Base-by-base conservation (phyloP, 805 yeast genomes). In the Nakazawaea ambrosiae region DNA sequence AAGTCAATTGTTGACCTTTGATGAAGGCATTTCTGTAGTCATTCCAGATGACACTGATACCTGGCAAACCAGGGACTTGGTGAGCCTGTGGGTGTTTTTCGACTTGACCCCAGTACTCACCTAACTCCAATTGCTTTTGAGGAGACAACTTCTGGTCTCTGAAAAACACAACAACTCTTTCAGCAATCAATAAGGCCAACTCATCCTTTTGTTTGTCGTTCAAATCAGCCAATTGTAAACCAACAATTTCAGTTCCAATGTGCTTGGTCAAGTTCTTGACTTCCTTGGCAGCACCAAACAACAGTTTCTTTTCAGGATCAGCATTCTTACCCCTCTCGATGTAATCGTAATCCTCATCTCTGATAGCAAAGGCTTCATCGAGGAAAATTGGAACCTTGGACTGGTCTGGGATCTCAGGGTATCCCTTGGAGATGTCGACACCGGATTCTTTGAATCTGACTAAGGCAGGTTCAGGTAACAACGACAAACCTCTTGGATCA, bases 211-310 rank as follows among this genome's bases (percentile, higher is more conserved):
- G 71, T 47, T 55, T 39, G 40, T 65, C 62, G 31, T 49, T 57
- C 40, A 67, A 50, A 22, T 66, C 68, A 4, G 54, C 51, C 28
- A 70, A 50, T 48, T 70, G 71, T 28, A 70, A 50, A n/a, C 75
- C 75, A 32, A 63, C 60, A 39, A 70, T 58, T 43, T 69, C 75
- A n/a, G 75, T 70, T 34, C 77, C 77, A 45, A 70, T 51, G 45
- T 66, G 62, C 39, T 63, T 65, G 36, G 74, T 65, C 42, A 70
- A 53, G 40, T 70, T 43, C 28, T 46, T 61, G 17, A 70, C 71
- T 39, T 63, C 61, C 46, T 51, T 61, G 29, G 58, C 66, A 45
- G 66, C 67, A 7, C 65, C 57, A 34, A 63, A 55, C 16, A 63
- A 47, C 4, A 68, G 66, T 44, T 61, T 63, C 54, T 65, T 65